These are phyloP conservation scores for Chaetothyriales sp. DNA, from an alignment of 2,329 filamentous ascomycete genomes.

Conservation along the genomic window DNA sequence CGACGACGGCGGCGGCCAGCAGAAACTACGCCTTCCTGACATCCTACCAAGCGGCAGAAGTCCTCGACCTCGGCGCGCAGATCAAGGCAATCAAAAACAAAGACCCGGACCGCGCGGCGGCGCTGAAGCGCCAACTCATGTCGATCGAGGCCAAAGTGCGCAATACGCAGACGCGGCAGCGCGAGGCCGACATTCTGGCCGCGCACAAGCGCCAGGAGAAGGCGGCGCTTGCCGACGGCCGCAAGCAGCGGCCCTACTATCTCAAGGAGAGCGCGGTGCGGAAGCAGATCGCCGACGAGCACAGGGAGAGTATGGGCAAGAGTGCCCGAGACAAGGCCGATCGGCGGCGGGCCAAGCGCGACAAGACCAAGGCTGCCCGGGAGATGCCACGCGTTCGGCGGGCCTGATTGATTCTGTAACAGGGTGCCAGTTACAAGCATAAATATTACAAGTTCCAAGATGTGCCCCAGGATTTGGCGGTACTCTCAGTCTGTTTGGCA, in stretches of 20 bases:
- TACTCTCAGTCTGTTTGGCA: no score
- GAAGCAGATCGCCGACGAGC: conserved; percentile 65
- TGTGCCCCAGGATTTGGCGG: no score
- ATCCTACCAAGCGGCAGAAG: conserved; percentile 73
- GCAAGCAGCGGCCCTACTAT: conserved; percentile 67
- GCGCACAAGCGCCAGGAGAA: conserved; percentile 74
- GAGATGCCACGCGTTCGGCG: conserved; percentile 40
- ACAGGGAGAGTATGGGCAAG: conserved; percentile 71
- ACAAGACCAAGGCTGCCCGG: conserved; percentile 71
- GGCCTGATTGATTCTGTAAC: background rate
- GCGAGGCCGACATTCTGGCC: conserved; percentile 53
- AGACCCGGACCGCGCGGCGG: conserved; percentile 39
- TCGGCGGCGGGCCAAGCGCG: conserved; percentile 80
- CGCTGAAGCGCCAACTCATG: conserved; percentile 57
- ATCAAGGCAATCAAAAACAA: conserved; percentile 51
- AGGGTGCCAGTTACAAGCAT: no score
- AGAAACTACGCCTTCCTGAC: conserved; percentile 79
- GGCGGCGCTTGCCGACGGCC: conserved; percentile 71
- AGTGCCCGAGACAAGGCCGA: conserved; percentile 73
- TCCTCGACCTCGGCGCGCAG: conserved; percentile 55
- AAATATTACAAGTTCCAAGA: no score
- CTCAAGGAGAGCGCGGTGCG: conserved; percentile 87
- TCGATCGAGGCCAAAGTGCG: conserved; percentile 69
- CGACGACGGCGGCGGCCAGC: conserved; percentile 41
- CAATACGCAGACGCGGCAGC: conserved; percentile 54